Conservation (phyloP, 2,329 filamentous ascomycete species). For the Plenodomus biglobosus region DNA sequence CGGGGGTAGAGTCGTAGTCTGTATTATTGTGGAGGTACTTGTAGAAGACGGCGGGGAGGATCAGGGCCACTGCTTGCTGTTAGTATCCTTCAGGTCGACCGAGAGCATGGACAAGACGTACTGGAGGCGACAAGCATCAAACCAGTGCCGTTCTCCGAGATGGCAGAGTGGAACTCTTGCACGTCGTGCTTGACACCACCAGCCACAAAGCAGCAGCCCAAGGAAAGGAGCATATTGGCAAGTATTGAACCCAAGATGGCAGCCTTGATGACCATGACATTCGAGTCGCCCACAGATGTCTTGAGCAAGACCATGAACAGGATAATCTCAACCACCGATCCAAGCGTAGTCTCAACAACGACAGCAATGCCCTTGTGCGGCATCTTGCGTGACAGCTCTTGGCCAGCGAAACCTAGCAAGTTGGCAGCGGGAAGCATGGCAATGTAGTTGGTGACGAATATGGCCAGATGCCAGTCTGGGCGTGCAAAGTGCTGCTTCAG, state of each 20-base stretch:
- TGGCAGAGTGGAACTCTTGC: conserved; percentile 70
- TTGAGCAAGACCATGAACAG: conserved; percentile 76
- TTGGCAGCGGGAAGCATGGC: too few species aligned
- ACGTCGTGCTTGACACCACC: conserved; percentile 70
- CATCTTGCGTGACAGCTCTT: conserved; percentile 72
- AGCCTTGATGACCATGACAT: conserved; percentile 74
- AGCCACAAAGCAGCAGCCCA: conserved; percentile 78
- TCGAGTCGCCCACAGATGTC: conserved; percentile 44
- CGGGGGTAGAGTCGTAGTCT: conserved; percentile 49
- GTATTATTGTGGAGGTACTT: conserved; percentile 39
- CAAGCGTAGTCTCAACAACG: conserved; percentile 61
- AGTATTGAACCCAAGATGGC: conserved; percentile 82
- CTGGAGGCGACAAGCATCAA: conserved; percentile 76
- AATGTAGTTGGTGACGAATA: conserved; percentile 71
- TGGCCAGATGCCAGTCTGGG: conserved; percentile 60
- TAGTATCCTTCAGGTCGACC: conserved; percentile 6
- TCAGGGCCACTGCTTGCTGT: conserved; percentile 47
- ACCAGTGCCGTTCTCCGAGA: conserved; percentile 78
- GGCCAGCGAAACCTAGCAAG: too few species aligned
- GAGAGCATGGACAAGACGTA: conserved; percentile 16
- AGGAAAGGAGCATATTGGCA: conserved; percentile 76
- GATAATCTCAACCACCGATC: conserved; percentile 78
- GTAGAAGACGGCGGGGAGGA: conserved; percentile 58
- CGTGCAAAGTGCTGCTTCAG: conserved; percentile 52
- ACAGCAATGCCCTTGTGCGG: conserved; percentile 69